A percentile compares a stretch with the other conserved stretches of the same genome.
Conservation (phyloP, 73 alveolate species). For the Blepharisma stoltei region DNA sequence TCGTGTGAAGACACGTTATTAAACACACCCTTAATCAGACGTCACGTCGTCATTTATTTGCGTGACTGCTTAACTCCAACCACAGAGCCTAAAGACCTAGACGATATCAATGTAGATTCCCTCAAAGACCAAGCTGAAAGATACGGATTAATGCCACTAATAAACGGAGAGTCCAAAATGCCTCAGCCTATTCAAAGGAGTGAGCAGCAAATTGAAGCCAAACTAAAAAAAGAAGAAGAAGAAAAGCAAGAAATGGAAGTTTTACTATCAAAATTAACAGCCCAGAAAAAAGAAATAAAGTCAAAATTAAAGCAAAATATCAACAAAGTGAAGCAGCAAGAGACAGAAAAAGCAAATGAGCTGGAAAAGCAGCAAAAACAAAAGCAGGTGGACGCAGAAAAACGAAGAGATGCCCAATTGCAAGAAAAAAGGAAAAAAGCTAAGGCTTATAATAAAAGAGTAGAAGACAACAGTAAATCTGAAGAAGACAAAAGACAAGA, state of each 20-base stretch:
- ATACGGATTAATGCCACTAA: constrained; percentile 67
- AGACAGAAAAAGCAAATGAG: constrained; percentile 33
- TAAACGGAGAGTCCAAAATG: constrained; percentile 49
- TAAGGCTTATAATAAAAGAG: constrained; percentile 3
- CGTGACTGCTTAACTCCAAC: constrained; percentile 79
- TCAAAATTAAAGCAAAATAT: constrained; percentile 27
- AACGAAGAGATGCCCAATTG: background rate
- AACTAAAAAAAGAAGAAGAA: constrained; percentile 45
- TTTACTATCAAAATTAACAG: constrained; percentile 37
- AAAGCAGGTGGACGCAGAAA: background rate
- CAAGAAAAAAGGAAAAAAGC: background rate
- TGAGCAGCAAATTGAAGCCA: constrained; percentile 32
- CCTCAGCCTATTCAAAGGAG: constrained; percentile 33
- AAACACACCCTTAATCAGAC: constrained; percentile 87
- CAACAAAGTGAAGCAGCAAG: constrained; percentile 31
- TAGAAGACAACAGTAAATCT: constrained; percentile 32
- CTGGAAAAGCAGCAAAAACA: constrained; percentile 13
- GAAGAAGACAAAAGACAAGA: constrained; percentile 41
- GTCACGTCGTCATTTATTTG: constrained; percentile 78
- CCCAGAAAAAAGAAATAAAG: constrained; percentile 34
- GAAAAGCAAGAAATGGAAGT: constrained; percentile 35
- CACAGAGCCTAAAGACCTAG: constrained; percentile 83
- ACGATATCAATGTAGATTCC: constrained; percentile 83
- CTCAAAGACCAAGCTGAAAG: constrained; percentile 91
- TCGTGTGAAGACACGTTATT: too few species aligned